These are phyloP conservation scores for Fusarium haematococcum DNA, from an alignment of 2,329 filamentous ascomycete species.

Conservation along the genomic window DNA sequence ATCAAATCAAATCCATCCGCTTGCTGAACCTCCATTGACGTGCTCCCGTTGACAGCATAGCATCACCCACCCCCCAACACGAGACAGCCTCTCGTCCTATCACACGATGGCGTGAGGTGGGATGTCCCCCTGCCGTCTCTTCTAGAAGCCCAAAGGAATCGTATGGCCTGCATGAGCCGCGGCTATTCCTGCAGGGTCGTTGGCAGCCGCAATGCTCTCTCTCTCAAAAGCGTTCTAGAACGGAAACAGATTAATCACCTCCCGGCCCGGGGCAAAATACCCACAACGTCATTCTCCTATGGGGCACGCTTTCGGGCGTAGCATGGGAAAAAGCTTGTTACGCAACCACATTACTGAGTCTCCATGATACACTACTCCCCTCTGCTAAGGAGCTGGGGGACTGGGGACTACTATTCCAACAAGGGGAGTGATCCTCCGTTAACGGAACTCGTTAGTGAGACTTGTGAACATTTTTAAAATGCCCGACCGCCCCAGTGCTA, in stretches of 20 bases:
- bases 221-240: conserved; percentile 14
- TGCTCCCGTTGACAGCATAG: not conserved
- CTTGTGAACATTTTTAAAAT: conserved; percentile 9
- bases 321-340: conserved; percentile 27
- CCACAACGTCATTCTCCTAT: conserved; percentile 35
- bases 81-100: not conserved
- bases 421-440: conserved; percentile 29
- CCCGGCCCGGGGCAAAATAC: conserved; percentile 28
- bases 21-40: not conserved
- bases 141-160: not conserved
- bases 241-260: conserved; percentile 31
- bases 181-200: not conserved
- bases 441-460: conserved; percentile 1
- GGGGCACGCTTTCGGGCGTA: not conserved
- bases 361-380: not conserved
- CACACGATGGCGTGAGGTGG: not conserved
- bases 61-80: not conserved
- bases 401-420: conserved; percentile 18
- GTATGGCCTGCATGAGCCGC: not conserved
- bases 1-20: not conserved
- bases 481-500: not conserved
- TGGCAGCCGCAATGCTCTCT: not conserved
- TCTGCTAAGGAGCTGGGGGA: not conserved
- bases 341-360: conserved; percentile 29
- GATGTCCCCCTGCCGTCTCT: not conserved